phyloP scores from a whole-genome alignment of 1,139 yeast species.

The Candida sanyaensis region DNA sequence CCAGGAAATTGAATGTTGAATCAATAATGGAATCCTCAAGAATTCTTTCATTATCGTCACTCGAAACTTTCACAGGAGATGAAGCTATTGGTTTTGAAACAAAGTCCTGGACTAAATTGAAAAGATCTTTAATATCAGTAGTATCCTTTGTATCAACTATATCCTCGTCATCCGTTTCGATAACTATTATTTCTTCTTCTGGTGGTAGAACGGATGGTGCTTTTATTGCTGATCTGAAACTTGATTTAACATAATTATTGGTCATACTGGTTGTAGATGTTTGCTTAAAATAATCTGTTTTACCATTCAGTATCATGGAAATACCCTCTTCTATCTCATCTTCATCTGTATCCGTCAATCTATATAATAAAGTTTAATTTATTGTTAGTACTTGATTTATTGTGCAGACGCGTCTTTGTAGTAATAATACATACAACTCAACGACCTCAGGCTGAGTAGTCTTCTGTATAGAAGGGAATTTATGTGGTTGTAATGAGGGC shows the following conservation, averaged over 20 bases:
- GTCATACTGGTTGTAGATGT: background rate
- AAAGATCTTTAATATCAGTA: background rate
- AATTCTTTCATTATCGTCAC: background rate
- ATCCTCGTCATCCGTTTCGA: conserved; percentile 6
- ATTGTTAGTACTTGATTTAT: background rate
- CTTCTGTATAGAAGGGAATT: background rate
- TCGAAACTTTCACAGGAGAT: background rate
- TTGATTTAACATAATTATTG: background rate
- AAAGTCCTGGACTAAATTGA: background rate
- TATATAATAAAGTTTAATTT: background rate
- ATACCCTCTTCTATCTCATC: background rate
- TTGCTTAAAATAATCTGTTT: background rate
- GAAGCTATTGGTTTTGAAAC: conserved; percentile 4
- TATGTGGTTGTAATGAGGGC: background rate
- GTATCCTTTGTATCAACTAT: background rate
- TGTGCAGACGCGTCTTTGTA: conserved; percentile 1
- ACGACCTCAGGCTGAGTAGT: conserved; percentile 16
- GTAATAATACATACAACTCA: conserved; percentile 20
- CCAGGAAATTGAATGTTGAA: conserved; percentile 14
- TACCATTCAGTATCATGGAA: background rate
- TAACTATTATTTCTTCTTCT: conserved; percentile 1
- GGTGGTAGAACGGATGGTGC: background rate
- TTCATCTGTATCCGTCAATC: background rate
- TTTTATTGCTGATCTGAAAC: background rate
- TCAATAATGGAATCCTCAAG: conserved; percentile 13